These are phyloP conservation scores for Fusarium piperis DNA, from an alignment of 2,329 filamentous ascomycete species.

Conservation along the genomic window DNA sequence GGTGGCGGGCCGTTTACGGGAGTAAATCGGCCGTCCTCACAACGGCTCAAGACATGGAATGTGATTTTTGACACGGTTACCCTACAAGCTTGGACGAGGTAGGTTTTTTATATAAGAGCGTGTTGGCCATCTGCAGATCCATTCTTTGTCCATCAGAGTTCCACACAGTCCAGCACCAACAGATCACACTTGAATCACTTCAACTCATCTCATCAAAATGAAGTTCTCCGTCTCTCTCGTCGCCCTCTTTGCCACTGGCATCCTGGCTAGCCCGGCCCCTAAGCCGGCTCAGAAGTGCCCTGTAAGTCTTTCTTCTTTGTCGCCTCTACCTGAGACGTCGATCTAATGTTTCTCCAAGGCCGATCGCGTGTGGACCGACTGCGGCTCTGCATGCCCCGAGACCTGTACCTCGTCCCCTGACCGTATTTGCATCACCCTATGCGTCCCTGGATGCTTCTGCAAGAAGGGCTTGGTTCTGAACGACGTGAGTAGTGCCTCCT, in stretches of 20 bases:
- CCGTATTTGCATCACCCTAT: neutral
- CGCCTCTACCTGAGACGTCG: neutral
- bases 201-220: neutral
- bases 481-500: neutral
- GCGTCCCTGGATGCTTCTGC: constrained; percentile 7
- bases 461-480: neutral
- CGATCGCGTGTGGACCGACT: neutral
- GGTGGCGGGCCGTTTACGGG: neutral
- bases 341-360: neutral
- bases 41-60: neutral
- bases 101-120: neutral
- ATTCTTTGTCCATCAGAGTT: neutral
- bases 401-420: neutral
- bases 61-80: neutral
- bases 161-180: neutral
- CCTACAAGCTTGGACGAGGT: neutral
- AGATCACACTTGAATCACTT: neutral
- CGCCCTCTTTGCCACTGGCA: neutral
- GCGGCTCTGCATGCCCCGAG: constrained; percentile 1
- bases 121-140: neutral
- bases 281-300: neutral
- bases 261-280: neutral
- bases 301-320: neutral
- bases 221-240: constrained; percentile 2
- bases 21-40: neutral